Evolutionary conservation across 768 basidiomycete genomes (phyloP).

Genomic region (Trametes cinnabarina): DNA sequence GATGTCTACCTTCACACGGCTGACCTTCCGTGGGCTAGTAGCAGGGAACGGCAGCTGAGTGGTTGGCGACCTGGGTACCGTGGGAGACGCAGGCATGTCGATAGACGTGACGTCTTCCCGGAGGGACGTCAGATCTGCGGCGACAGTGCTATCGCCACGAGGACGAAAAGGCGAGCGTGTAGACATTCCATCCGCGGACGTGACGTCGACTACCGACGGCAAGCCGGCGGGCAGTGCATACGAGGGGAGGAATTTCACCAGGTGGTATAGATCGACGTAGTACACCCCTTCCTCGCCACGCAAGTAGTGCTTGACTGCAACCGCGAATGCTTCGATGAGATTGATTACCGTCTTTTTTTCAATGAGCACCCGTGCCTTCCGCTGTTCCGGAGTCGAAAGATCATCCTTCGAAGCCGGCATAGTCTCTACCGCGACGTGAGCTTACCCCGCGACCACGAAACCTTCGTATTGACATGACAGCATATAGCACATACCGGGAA

Average conservation of each 20-base stretch:
- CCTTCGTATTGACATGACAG: neutral
- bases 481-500: constrained; percentile 43
- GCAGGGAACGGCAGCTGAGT: constrained; percentile 17
- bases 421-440: constrained; percentile 20
- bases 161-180: constrained; percentile 5
- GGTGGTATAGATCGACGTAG: constrained; percentile 57
- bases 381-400: constrained; percentile 28
- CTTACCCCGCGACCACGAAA: neutral
- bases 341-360: constrained; percentile 73
- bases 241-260: constrained; percentile 70
- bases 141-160: constrained; percentile 12
- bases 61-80: neutral
- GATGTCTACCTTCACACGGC: constrained; percentile 9
- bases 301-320: constrained; percentile 69
- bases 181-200: constrained; percentile 4
- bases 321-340: constrained; percentile 61
- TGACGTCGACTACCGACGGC: constrained; percentile 38
- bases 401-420: constrained; percentile 24
- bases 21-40: constrained; percentile 13
- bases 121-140: neutral
- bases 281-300: constrained; percentile 48
- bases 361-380: constrained; percentile 48
- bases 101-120: constrained; percentile 2
- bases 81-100: neutral
- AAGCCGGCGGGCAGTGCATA: constrained; percentile 56